A percentile compares a stretch with the other conserved stretches of the same genome.
phyloP scores from a whole-genome alignment of 2,329 filamentous ascomycete genomes.

The Metarhizium sp. region DNA sequence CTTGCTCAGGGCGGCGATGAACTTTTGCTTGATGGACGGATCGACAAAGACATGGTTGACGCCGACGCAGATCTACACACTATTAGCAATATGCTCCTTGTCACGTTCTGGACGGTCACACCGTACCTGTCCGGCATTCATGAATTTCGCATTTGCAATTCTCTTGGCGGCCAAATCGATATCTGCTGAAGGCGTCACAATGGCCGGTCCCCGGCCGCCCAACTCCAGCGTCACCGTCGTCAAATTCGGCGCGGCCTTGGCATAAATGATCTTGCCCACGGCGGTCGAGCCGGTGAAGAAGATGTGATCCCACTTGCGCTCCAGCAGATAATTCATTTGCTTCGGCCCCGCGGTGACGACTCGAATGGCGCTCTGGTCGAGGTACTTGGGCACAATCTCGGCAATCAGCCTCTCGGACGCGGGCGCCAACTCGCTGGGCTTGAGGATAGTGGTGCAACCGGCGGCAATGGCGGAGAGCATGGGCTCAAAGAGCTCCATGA shows the following conservation, averaged over 20 bases:
- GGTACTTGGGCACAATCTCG: constrained; percentile 29
- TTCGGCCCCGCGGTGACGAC: constrained; percentile 25
- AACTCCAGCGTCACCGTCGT: constrained; percentile 34
- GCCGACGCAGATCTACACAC: constrained; percentile 15
- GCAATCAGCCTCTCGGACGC: constrained; percentile 26
- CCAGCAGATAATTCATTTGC: constrained; percentile 27
- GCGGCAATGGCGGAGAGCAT: constrained; percentile 33
- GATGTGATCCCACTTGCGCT: constrained; percentile 31
- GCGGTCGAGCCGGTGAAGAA: constrained; percentile 34
- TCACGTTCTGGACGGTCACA: neutral
- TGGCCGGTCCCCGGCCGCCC: constrained; percentile 34
- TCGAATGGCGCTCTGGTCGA: constrained; percentile 28
- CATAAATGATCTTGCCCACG: constrained; percentile 26
- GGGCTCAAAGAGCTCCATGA: constrained; percentile 27
- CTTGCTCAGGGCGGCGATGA: constrained; percentile 23
- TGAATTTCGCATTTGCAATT: constrained; percentile 31
- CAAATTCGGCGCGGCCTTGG: constrained; percentile 33
- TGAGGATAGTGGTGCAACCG: constrained; percentile 30
- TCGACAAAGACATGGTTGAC: constrained; percentile 36
- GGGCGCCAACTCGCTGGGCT: constrained; percentile 31
- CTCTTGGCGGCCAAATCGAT: constrained; percentile 32
- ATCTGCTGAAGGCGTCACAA: constrained; percentile 30
- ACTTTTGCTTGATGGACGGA: constrained; percentile 25
- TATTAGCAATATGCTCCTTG: constrained; percentile 16
- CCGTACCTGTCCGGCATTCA: constrained; percentile 26